These are phyloP conservation scores for Polychaeton citri DNA, from an alignment of 2,329 filamentous ascomycete genomes.

Conservation along the genomic window DNA sequence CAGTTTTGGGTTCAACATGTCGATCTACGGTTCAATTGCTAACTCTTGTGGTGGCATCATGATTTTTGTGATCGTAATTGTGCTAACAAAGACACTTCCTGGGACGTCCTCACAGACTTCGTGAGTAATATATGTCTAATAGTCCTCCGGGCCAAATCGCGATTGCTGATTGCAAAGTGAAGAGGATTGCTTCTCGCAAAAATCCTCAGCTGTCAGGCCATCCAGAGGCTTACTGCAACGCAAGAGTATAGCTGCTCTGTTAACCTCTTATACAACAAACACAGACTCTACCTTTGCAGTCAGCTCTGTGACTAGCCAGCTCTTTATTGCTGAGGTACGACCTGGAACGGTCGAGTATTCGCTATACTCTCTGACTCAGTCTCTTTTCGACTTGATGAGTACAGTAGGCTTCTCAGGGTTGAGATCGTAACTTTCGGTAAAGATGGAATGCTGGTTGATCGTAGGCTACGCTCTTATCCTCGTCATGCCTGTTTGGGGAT, in stretches of 20 bases:
- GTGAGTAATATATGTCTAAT: conserved; percentile 2
- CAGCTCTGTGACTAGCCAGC: conserved; percentile 3
- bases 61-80: conserved; percentile 6
- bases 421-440: conserved; percentile 1
- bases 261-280: conserved; percentile 5
- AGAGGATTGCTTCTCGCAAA: neutral
- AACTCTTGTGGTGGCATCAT: conserved; percentile 4
- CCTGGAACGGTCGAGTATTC: conserved; percentile 4
- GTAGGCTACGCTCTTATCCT: conserved; percentile 2
- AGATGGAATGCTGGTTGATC: conserved; percentile 2
- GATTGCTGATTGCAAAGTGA: too few relatives aligned
- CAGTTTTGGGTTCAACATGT: conserved; percentile 6
- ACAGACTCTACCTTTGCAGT: conserved; percentile 4
- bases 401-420: conserved; percentile 1
- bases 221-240: conserved; percentile 3
- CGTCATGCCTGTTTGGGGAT: conserved; percentile 2
- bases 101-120: conserved; percentile 2
- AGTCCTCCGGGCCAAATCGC: too few relatives aligned
- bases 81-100: conserved; percentile 3
- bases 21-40: conserved; percentile 3
- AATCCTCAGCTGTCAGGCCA: conserved; percentile 2
- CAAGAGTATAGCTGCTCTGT: conserved; percentile 4
- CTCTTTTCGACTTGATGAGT: conserved; percentile 3
- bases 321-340: conserved; percentile 3
- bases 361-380: conserved; percentile 4